Conservation (phyloP, 352 stramenopile species). For the Phytophthora constricta region DNA sequence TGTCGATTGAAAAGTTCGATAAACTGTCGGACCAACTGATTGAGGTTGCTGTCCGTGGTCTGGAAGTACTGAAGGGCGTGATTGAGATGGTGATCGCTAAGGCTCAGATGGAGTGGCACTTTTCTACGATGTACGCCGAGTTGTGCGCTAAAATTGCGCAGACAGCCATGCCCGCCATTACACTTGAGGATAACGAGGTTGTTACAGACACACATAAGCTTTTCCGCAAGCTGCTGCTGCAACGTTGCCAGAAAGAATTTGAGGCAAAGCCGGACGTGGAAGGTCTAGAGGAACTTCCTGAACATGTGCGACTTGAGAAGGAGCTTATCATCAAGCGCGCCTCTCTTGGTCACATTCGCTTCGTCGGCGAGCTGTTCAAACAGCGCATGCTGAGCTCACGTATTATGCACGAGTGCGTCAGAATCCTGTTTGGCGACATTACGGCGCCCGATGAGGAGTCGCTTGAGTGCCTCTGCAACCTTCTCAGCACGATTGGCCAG, state of each 20-base stretch:
- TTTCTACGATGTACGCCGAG: conserved; percentile 96
- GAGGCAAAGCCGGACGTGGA: conserved; percentile 86
- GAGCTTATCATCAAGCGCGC: conserved; percentile 82
- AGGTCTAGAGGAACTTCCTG: conserved; percentile 56
- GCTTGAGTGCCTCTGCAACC: conserved; percentile 95
- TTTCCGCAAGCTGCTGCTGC: conserved; percentile 94
- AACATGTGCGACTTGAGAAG: conserved; percentile 73
- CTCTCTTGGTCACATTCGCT: conserved; percentile 94
- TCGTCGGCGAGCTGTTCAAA: conserved; percentile 97
- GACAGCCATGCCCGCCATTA: conserved; percentile 83
- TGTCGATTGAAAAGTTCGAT: conserved; percentile 97
- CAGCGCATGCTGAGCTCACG: conserved; percentile 94
- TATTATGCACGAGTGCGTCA: conserved; percentile 95
- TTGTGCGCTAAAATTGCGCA: conserved; percentile 93
- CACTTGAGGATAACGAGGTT: conserved; percentile 67
- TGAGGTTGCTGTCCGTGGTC: conserved; percentile 84
- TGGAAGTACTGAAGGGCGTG: conserved; percentile 86
- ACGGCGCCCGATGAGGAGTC: conserved; percentile 93
- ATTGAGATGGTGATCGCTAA: conserved; percentile 96
- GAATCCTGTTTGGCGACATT: conserved; percentile 78
- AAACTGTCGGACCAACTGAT: conserved; percentile 94
- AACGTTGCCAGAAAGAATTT: conserved; percentile 95
- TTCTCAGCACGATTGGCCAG: conserved; percentile 93
- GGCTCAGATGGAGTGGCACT: conserved; percentile 96
- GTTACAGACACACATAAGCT: conserved; percentile 86